phyloP scores from a whole-genome alignment of 2,329 filamentous ascomycete genomes.

The Dactylellina sp. region DNA sequence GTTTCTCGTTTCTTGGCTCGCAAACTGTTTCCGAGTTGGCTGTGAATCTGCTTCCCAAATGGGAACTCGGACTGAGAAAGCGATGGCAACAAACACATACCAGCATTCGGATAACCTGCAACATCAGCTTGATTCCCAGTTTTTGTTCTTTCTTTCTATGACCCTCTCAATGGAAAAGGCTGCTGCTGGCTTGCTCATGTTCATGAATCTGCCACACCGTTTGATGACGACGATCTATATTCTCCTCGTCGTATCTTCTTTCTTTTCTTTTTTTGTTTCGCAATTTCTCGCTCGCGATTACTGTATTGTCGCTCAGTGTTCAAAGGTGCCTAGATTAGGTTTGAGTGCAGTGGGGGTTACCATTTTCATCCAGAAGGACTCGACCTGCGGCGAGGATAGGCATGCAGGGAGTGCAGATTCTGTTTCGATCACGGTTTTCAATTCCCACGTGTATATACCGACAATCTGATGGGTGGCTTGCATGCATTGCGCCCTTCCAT shows the following conservation, averaged over 20 bases:
- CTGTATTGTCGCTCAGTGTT: no score
- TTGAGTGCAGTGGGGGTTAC: not conserved
- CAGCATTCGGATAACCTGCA: no score
- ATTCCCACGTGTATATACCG: not conserved
- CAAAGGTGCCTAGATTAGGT: no score
- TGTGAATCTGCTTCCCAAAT: no score
- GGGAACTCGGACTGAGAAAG: no score
- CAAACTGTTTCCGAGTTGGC: no score
- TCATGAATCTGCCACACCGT: not conserved
- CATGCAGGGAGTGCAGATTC: conserved; percentile 11
- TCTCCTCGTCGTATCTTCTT: not conserved
- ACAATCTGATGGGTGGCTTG: conserved; percentile 7
- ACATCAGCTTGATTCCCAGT: not conserved
- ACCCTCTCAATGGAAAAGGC: not conserved
- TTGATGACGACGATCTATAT: not conserved
- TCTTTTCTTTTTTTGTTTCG: not conserved
- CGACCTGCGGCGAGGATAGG: not conserved
- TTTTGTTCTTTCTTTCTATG: not conserved
- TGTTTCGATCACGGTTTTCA: conserved; percentile 7
- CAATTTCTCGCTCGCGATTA: not conserved
- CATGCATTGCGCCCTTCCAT: not conserved
- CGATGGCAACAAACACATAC: no score
- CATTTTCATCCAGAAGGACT: no score
- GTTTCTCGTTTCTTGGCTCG: no score
- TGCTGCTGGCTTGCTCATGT: conserved; percentile 3